A percentile compares a stretch with the other conserved stretches of the same genome.
phyloP scores from a whole-genome alignment of 2,329 filamentous ascomycete genomes.

The Calonectria pseudoreteaudii region DNA sequence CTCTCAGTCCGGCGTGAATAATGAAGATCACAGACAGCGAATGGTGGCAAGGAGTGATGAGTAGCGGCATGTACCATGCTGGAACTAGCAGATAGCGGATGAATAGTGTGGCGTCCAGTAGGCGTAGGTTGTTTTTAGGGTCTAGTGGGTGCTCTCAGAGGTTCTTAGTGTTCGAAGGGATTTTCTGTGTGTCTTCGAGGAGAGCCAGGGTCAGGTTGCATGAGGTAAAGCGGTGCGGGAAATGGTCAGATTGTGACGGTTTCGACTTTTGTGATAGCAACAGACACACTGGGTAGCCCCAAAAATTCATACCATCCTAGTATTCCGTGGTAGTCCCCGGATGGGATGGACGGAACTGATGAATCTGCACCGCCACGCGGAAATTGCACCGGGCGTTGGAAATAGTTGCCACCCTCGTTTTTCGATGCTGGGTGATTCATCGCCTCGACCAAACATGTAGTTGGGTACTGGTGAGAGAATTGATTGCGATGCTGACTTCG shows the following conservation, averaged over 20 bases:
- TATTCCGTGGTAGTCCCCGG: neutral
- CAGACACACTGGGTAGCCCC: constrained; percentile 17
- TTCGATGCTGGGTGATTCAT: neutral
- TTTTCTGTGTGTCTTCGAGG: constrained; percentile 11
- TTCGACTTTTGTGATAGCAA: constrained; percentile 24
- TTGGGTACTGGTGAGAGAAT: neutral
- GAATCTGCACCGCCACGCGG: constrained; percentile 19
- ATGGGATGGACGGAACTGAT: neutral
- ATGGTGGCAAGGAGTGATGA: neutral
- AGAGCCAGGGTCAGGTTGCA: constrained; percentile 31
- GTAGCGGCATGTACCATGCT: constrained; percentile 23
- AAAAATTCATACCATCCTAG: neutral
- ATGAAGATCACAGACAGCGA: constrained; percentile 33
- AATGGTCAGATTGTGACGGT: constrained; percentile 43
- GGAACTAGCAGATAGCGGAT: constrained; percentile 26
- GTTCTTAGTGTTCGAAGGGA: constrained; percentile 2
- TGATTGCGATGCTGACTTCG: neutral
- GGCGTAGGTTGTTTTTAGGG: constrained; percentile 31
- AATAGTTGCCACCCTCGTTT: neutral
- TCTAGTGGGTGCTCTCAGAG: neutral
- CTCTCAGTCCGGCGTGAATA: constrained; percentile 29
- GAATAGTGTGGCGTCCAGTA: constrained; percentile 36
- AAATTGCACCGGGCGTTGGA: neutral
- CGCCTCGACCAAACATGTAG: neutral
- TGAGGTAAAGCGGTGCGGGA: constrained; percentile 32